These are phyloP conservation scores for Carex scoparia DNA, from an alignment of 176 grass and related monocot species.

Conservation along the genomic window DNA sequence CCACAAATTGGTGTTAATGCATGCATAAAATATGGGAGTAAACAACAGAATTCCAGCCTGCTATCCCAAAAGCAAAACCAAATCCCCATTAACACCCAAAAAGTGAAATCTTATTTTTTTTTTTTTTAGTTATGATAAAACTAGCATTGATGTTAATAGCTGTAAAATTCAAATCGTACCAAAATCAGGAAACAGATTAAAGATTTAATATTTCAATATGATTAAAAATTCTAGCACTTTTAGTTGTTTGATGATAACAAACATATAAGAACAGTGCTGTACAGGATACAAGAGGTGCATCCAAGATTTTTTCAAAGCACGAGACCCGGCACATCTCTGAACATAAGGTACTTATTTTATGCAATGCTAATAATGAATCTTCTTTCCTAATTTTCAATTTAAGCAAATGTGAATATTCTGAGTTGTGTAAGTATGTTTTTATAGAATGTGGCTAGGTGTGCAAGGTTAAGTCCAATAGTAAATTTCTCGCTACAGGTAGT, in stretches of 20 bases:
- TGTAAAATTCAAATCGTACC: not conserved
- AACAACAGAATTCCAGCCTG: not conserved
- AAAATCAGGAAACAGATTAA: not conserved
- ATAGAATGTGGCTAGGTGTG: slow-evolving; percentile 80
- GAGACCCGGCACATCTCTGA: slow-evolving; percentile 77
- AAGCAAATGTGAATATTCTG: not conserved
- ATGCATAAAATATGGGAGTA: not conserved
- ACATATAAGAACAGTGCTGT: slow-evolving; percentile 18
- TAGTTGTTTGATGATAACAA: slow-evolving; percentile 5
- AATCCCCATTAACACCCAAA: not conserved
- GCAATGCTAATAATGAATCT: not conserved
- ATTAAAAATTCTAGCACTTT: not conserved
- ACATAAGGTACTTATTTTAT: slow-evolving; percentile 60
- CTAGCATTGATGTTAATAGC: not conserved
- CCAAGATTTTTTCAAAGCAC: slow-evolving; percentile 85
- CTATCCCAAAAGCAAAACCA: not conserved
- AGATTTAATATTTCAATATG: not conserved
- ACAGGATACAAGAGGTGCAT: slow-evolving; percentile 66
- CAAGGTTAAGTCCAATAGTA: slow-evolving; percentile 75
- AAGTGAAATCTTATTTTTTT: not conserved
- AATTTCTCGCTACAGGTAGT: slow-evolving; percentile 89
- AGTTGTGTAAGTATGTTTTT: slow-evolving; percentile 24
- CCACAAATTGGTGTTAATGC: not conserved
- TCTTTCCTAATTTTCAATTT: not conserved
- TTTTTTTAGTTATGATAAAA: not conserved